phyloP scores from a whole-genome alignment of 306 rosid genomes.

The Astragalus membranaceus region DNA sequence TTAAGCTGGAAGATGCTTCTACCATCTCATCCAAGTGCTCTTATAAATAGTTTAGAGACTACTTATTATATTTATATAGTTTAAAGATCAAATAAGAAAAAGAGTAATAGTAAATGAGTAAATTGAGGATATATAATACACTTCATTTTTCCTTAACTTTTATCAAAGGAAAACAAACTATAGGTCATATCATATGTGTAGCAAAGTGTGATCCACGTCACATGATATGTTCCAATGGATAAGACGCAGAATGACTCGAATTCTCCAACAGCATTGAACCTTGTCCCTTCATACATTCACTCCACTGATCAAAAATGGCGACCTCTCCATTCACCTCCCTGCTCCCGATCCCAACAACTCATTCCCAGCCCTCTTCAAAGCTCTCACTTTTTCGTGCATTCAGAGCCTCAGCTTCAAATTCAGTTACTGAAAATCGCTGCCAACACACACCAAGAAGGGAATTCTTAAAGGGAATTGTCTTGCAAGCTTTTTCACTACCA shows the following conservation, averaged over 20 bases:
- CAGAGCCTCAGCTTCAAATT: constrained; percentile 21
- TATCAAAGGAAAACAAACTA: no score
- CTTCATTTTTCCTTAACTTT: no score
- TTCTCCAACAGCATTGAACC: constrained; percentile 7
- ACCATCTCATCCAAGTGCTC: no score
- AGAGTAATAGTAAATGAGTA: no score
- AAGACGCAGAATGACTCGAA: neutral
- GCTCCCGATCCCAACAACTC: constrained; percentile 8
- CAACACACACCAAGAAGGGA: constrained; percentile 45
- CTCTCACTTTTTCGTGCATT: constrained; percentile 10
- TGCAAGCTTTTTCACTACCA: constrained; percentile 57
- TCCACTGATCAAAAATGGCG: constrained; percentile 34
- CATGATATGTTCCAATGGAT: constrained; percentile 14
- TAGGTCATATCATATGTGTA: neutral
- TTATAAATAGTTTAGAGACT: no score
- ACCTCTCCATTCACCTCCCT: constrained; percentile 24
- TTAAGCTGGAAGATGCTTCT: no score
- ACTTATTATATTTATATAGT: no score
- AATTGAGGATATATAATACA: no score
- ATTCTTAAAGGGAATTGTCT: constrained; percentile 46
- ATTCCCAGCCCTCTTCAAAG: neutral
- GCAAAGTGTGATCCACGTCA: constrained; percentile 8
- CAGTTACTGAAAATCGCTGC: constrained; percentile 1
- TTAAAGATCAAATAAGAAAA: no score
- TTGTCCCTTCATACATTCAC: constrained; percentile 3